phyloP scores from a whole-genome alignment of 192 early-diverging fungal species.

The Rhizophagus sp. region DNA sequence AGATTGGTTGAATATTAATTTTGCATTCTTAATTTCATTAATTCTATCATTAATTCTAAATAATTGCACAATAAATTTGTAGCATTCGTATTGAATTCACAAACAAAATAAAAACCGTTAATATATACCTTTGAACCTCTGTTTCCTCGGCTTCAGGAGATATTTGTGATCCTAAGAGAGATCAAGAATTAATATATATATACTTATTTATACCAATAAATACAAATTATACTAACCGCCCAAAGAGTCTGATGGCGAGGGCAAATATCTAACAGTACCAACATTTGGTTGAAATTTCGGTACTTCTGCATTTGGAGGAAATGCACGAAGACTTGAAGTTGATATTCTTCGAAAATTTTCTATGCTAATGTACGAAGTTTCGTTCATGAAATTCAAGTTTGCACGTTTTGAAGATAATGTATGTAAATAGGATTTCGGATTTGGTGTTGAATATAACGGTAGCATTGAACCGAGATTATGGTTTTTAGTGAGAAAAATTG shows the following conservation, averaged over 20 bases:
- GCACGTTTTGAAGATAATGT: not conserved
- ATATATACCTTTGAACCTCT: not conserved
- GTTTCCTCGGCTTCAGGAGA: not conserved
- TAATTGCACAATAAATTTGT: not conserved
- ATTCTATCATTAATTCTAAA: constrained; percentile 45
- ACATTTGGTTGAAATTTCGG: not conserved
- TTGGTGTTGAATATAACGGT: not conserved
- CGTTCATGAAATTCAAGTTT: not conserved
- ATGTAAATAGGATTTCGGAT: not conserved
- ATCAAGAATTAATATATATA: not conserved
- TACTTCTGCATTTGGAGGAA: not conserved
- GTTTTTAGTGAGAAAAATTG: not conserved
- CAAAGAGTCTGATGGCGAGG: not conserved
- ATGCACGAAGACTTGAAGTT: not conserved
- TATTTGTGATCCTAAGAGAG: not conserved
- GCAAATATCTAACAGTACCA: not conserved
- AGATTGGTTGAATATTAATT: constrained; percentile 60
- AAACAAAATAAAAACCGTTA: not conserved
- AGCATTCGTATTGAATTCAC: too few relatives aligned
- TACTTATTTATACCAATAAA: not conserved
- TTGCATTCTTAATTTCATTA: constrained; percentile 60
- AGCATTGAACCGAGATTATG: not conserved
- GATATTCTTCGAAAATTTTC: not conserved
- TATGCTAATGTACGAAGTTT: not conserved
- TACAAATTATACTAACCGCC: not conserved